Percentiles rank a stretch among this genome's conserved stretches.
Conservation (phyloP, 208 protist genomes). For the Trypanosoma conorhini region DNA sequence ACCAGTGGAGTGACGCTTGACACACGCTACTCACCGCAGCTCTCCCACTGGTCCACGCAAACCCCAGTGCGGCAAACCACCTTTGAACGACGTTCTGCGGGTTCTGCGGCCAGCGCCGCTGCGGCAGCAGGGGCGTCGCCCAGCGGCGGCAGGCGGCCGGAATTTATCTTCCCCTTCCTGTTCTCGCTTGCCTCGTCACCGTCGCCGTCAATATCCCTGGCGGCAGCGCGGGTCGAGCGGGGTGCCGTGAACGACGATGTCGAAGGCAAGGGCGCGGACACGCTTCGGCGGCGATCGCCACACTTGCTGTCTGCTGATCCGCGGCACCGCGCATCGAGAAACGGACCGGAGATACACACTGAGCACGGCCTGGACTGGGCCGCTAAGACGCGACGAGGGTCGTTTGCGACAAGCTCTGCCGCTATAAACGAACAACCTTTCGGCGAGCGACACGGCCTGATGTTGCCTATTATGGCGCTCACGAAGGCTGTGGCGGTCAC, state of each 20-base stretch:
- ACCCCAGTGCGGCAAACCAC: background rate
- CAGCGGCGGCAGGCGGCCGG: background rate
- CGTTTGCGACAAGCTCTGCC: background rate
- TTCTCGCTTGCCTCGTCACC: background rate
- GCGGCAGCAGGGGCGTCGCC: background rate
- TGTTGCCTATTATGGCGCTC: background rate
- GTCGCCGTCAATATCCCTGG: background rate
- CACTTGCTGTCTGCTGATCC: background rate
- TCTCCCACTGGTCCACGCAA: background rate
- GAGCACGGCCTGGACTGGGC: background rate
- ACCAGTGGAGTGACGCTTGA: background rate
- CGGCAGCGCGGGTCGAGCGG: background rate
- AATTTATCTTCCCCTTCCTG: slow-evolving; percentile 14
- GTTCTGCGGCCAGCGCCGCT: background rate
- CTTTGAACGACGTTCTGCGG: background rate
- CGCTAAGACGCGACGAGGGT: background rate
- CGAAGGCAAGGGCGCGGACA: background rate
- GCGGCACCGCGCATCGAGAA: background rate
- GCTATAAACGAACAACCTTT: background rate
- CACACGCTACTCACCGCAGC: background rate
- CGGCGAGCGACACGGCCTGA: background rate
- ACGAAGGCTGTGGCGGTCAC: background rate
- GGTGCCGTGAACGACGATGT: background rate
- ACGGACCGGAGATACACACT: background rate
- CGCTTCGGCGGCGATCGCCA: background rate